Conservation (phyloP, 495 filamentous ascomycete genomes). For the Penicillium pulvis region DNA sequence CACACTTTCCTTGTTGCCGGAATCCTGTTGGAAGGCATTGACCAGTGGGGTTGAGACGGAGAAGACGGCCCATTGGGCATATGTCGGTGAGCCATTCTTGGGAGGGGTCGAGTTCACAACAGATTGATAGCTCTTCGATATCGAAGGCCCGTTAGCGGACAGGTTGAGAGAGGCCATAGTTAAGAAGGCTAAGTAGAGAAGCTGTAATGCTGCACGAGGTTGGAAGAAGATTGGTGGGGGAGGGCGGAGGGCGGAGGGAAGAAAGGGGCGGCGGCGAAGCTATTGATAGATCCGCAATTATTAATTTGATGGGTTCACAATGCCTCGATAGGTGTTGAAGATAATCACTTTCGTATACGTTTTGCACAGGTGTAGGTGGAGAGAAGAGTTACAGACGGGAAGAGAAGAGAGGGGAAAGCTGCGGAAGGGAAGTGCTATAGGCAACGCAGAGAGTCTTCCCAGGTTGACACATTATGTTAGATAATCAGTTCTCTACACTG, state of each 20-base stretch:
- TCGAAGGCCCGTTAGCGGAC: conserved; percentile 87
- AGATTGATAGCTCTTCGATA: conserved; percentile 87
- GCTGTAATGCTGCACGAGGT: not conserved
- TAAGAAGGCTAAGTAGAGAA: conserved; percentile 2
- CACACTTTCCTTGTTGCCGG: conserved; percentile 84
- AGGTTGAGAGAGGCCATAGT: conserved; percentile 90
- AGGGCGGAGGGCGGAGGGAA: not conserved
- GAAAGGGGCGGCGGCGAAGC: not conserved
- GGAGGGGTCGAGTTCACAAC: conserved; percentile 74
- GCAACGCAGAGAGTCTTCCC: not conserved
- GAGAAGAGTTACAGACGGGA: not conserved
- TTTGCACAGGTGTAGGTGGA: not conserved
- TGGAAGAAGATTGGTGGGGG: not conserved
- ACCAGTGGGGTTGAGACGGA: conserved; percentile 86
- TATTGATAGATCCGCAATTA: not conserved
- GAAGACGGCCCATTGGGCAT: conserved; percentile 88
- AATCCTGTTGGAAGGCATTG: conserved; percentile 85
- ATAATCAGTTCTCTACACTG: not conserved
- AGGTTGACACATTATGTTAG: not conserved
- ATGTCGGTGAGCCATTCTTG: conserved; percentile 61
- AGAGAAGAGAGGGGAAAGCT: not conserved
- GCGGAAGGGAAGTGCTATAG: not conserved
- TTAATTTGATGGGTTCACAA: not conserved
- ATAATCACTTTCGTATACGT: not conserved
- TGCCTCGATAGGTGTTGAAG: not conserved